Percentiles rank a stretch among this genome's conserved stretches.
phyloP scores from a whole-genome alignment of 441 rosid species.

The Raphanus hybrid region DNA sequence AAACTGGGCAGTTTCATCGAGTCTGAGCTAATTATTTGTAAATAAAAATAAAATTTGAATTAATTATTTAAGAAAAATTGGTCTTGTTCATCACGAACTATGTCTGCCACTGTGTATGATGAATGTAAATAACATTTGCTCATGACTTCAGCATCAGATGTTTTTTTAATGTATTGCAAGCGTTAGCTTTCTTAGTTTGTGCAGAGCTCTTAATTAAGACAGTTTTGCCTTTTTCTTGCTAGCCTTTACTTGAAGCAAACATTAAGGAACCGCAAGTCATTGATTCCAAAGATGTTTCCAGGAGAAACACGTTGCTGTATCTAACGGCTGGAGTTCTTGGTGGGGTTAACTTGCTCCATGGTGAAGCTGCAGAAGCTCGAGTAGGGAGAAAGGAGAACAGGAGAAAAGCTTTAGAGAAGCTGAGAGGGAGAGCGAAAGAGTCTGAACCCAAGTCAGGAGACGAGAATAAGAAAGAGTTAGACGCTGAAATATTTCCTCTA shows the following conservation, averaged over 20 bases:
- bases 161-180: constrained; percentile 5
- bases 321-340: constrained; percentile 44
- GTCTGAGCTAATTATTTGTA: too few relatives aligned
- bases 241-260: constrained; percentile 44
- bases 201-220: background rate
- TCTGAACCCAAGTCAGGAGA: constrained; percentile 39
- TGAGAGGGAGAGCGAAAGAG: constrained; percentile 46
- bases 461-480: constrained; percentile 20
- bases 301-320: constrained; percentile 51
- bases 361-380: constrained; percentile 59
- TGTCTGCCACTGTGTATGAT: background rate
- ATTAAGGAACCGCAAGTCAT: constrained; percentile 35
- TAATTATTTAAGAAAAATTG: too few relatives aligned
- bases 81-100: background rate
- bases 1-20: too few relatives aligned
- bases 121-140: background rate
- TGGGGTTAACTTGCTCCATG: constrained; percentile 38
- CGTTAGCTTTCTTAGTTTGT: background rate
- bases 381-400: constrained; percentile 48
- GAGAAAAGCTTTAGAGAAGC: constrained; percentile 52
- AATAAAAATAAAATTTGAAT: too few relatives aligned
- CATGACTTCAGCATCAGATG: background rate
- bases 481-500: constrained; percentile 29
- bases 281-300: constrained; percentile 30
- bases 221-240: background rate